Base-by-base conservation (phyloP, 352 stramenopile species). In the Halophytophthora polymorphica region DNA sequence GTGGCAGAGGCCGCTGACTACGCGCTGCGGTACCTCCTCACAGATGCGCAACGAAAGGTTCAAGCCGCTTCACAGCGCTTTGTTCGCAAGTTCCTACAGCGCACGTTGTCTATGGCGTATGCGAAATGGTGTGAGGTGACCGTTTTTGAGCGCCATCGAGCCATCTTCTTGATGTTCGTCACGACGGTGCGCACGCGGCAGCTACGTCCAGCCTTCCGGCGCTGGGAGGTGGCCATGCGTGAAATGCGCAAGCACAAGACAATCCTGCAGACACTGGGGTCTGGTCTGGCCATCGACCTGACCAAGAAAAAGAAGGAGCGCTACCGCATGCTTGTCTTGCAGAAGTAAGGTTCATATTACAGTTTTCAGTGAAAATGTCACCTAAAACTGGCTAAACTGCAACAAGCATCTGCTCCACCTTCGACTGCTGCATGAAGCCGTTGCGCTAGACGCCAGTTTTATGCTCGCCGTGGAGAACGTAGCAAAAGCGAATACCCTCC, bases 271-370 rank as follows among this genome's bases (percentile, higher is more conserved):
- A 65, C 65, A 13, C 60, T 84, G 14, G 74, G 74, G 2, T 73
- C 70, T 12, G 77, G 77, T 1, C 54, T 88, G 36, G 74, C 68
- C 12, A 64, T 88, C 3, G 73, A 88, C 43, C 56, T 88, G 11
- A 70, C 73, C 44, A 88, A 83, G 64, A 77, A 74, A 37, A 80
- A 74, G 45, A 72, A 66, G 40, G 65, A 86, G 52, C 72, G 75
- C 6, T 88, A 88, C 25, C 65, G 73, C 31, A 85, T 85, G 65
- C 68, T 86, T 3, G 77, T 84, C 33, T 44, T 86, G 45, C 77
- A 88, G 40, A 88, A 88, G 41, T 88, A 57, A 64, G 25, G 4
- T 10, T 31, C 8, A 31, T 31, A 31, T n/a, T n/a, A n/a, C n/a
- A n/a, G n/a, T n/a, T n/a, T n/a, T n/a, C n/a, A n/a, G n/a, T n/a